A percentile compares a stretch with the other conserved stretches of the same genome.
These are phyloP conservation scores for Trametes cingulata DNA, from an alignment of 768 basidiomycete species.

Conservation along the genomic window DNA sequence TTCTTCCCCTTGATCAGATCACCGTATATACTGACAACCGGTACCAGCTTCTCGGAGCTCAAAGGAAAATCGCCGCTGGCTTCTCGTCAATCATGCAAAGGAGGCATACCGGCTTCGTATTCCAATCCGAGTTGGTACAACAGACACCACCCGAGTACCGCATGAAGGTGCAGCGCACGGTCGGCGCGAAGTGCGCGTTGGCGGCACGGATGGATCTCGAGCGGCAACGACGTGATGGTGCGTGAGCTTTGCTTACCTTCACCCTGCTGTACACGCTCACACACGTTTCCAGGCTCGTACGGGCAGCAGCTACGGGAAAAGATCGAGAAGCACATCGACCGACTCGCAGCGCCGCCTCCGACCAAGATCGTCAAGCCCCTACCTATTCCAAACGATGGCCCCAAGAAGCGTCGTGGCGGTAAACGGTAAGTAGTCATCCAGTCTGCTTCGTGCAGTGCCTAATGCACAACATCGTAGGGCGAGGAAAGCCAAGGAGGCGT, in stretches of 20 bases:
- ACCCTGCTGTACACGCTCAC: background rate
- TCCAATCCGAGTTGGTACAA: constrained; percentile 87
- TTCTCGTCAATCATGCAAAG: constrained; percentile 87
- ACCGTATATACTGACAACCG: background rate
- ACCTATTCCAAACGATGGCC: constrained; percentile 92
- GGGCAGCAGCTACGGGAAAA: constrained; percentile 81
- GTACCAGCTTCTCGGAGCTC: constrained; percentile 84
- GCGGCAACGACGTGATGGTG: constrained; percentile 78
- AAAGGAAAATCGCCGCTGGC: constrained; percentile 89
- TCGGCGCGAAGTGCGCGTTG: constrained; percentile 88
- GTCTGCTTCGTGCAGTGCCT: background rate
- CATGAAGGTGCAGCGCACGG: constrained; percentile 87
- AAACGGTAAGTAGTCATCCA: constrained; percentile 62
- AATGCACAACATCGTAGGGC: constrained; percentile 53
- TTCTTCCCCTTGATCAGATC: background rate
- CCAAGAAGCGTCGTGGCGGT: constrained; percentile 93
- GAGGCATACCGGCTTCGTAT: constrained; percentile 95
- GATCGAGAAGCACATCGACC: constrained; percentile 90
- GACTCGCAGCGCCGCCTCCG: constrained; percentile 91
- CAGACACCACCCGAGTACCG: constrained; percentile 88
- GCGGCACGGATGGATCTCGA: constrained; percentile 96
- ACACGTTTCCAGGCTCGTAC: constrained; percentile 58
- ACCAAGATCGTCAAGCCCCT: constrained; percentile 91
- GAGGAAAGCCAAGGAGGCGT: constrained; percentile 97
- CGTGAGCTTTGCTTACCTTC: constrained; percentile 17